These are phyloP conservation scores for Sanguinoderma infundibulare DNA, from an alignment of 1,284 basidiomycete species.

Conservation along the genomic window DNA sequence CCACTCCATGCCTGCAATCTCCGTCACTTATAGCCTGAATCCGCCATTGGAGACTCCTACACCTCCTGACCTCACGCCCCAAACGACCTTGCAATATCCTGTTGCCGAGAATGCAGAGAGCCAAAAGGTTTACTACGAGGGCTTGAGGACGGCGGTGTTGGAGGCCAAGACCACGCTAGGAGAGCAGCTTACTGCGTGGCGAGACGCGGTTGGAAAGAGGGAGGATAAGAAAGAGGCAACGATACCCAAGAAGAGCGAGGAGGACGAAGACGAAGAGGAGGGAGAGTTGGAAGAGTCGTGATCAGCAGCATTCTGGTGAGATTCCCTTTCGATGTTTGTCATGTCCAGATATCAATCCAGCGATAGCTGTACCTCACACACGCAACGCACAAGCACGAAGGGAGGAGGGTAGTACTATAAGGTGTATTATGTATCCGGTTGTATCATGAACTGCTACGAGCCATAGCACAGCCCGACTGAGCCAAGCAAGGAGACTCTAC, in stretches of 20 bases:
- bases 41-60: constrained; percentile 43
- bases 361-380: neutral
- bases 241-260: constrained; percentile 44
- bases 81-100: constrained; percentile 42
- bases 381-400: neutral
- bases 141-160: constrained; percentile 52
- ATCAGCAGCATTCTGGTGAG: neutral
- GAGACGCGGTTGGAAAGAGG: constrained; percentile 64
- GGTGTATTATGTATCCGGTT: constrained; percentile 25
- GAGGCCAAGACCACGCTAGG: constrained; percentile 58
- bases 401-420: constrained; percentile 17
- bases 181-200: constrained; percentile 69
- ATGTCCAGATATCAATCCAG: neutral
- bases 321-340: neutral
- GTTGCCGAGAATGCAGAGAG: constrained; percentile 34
- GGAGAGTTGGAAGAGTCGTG: constrained; percentile 33
- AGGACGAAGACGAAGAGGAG: constrained; percentile 42
- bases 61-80: constrained; percentile 33
- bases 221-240: constrained; percentile 53
- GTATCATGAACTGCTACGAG: constrained; percentile 12
- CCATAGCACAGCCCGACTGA: constrained; percentile 6
- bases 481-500: neutral
- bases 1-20: constrained; percentile 48
- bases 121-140: constrained; percentile 53
- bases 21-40: constrained; percentile 54